Conservation (phyloP, 2,329 filamentous ascomycete species). For the Zymoseptoria pseudotritici region DNA sequence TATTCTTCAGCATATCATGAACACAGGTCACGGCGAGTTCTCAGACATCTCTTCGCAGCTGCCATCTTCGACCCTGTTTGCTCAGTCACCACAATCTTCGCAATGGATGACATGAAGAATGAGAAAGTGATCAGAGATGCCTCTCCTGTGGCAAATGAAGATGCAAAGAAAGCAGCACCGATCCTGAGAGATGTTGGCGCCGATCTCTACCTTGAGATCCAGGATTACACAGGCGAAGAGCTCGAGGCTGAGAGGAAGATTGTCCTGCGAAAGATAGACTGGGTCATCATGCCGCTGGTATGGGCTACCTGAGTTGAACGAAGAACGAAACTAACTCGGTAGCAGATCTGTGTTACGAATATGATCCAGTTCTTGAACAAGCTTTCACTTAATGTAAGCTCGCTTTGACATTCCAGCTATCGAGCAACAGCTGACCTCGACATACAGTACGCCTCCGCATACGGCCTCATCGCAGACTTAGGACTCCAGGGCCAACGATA, state of each 20-base stretch:
- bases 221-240: not conserved
- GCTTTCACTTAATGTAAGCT: constrained; percentile 11
- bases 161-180: not conserved
- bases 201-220: not conserved
- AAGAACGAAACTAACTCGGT: constrained; percentile 1
- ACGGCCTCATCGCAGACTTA: constrained; percentile 10
- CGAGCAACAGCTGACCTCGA: constrained; percentile 1
- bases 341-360: constrained; percentile 43
- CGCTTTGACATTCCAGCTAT: constrained; percentile 3
- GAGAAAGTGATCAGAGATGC: not conserved
- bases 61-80: too few species aligned
- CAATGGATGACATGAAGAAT: not conserved
- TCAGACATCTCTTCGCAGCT: too few species aligned
- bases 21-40: too few species aligned
- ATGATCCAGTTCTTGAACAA: constrained; percentile 20
- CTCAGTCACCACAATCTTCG: too few species aligned
- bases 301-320: too few species aligned
- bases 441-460: constrained; percentile 5
- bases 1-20: not conserved
- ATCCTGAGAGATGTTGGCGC: not conserved
- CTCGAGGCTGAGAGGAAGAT: not conserved
- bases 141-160: not conserved
- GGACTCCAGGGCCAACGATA: constrained; percentile 35
- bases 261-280: constrained; percentile 35
- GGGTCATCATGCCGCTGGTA: constrained; percentile 43